Conservation (phyloP, 495 filamentous ascomycete genomes). For the Penicillium turbatum region DNA sequence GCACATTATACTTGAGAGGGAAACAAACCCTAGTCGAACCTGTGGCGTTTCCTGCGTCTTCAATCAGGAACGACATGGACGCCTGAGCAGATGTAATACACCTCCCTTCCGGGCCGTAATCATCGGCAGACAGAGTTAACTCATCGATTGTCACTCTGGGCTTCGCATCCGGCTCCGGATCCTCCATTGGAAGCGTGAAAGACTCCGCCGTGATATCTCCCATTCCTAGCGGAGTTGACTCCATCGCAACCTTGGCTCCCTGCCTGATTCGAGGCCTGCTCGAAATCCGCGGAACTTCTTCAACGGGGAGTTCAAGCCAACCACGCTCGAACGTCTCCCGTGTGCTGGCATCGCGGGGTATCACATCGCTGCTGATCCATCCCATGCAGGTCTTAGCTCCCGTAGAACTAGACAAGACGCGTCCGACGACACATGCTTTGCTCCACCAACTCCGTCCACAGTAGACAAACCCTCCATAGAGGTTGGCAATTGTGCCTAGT, state of each 20-base stretch:
- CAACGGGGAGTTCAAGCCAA: conserved; percentile 59
- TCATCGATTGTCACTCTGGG: conserved; percentile 16
- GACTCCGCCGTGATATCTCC: conserved; percentile 47
- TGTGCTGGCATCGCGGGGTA: conserved; percentile 36
- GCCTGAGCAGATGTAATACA: conserved; percentile 43
- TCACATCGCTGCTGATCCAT: conserved; percentile 62
- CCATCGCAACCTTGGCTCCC: conserved; percentile 28
- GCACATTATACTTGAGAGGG: conserved; percentile 55
- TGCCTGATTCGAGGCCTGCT: conserved; percentile 38
- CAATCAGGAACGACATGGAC: conserved; percentile 44
- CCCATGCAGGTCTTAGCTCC: conserved; percentile 72
- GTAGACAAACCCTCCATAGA: conserved; percentile 78
- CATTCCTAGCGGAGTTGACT: conserved; percentile 37
- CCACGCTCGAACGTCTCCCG: conserved; percentile 46
- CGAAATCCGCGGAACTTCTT: conserved; percentile 22
- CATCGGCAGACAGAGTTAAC: conserved; percentile 23
- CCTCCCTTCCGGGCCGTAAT: conserved; percentile 18
- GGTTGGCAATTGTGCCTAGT: conserved; percentile 64
- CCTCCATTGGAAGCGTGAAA: conserved; percentile 35
- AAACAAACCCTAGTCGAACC: conserved; percentile 41
- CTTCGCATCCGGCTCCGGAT: conserved; percentile 6
- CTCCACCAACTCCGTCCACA: conserved; percentile 74
- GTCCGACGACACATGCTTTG: conserved; percentile 69
- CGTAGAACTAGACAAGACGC: conserved; percentile 62
- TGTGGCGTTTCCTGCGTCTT: conserved; percentile 17